Evolutionary conservation across 1,139 yeast genomes (phyloP).

Genomic region (Scheffersomyces quercinus): DNA sequence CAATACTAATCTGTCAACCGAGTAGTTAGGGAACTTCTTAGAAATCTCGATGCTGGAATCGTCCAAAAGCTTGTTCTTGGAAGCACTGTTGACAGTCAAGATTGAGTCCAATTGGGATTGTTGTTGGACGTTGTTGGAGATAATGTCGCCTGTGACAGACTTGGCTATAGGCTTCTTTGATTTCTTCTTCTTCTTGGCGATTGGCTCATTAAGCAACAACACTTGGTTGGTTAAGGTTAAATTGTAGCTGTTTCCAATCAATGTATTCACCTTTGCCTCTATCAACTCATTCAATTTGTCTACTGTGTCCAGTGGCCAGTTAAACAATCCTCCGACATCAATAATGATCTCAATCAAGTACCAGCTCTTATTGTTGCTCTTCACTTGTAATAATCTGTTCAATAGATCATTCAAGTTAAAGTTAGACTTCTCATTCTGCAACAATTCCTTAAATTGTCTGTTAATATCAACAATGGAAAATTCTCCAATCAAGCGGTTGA

Average conservation of each 20-base stretch:
- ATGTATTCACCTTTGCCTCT: slow-evolving; percentile 48
- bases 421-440: slow-evolving; percentile 18
- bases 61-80: slow-evolving; percentile 26
- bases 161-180: slow-evolving; percentile 12
- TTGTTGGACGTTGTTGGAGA: slow-evolving; percentile 20
- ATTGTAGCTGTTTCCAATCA: slow-evolving; percentile 53
- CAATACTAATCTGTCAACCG: slow-evolving; percentile 50
- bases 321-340: slow-evolving; percentile 73
- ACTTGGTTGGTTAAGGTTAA: slow-evolving; percentile 58
- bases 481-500: slow-evolving; percentile 65
- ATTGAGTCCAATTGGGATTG: slow-evolving; percentile 39
- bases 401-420: slow-evolving; percentile 44
- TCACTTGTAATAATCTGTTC: slow-evolving; percentile 26
- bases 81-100: slow-evolving; percentile 35
- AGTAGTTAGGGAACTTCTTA: slow-evolving; percentile 50
- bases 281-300: slow-evolving; percentile 45
- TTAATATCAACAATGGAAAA: slow-evolving; percentile 53
- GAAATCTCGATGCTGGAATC: slow-evolving; percentile 33
- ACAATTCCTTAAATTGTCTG: slow-evolving; percentile 23
- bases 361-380: slow-evolving; percentile 49
- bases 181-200: slow-evolving; percentile 17
- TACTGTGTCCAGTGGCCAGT: slow-evolving; percentile 56
- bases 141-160: slow-evolving; percentile 16
- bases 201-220: slow-evolving; percentile 26
- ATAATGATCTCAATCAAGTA: slow-evolving; percentile 60